These are phyloP conservation scores for Verbascum thapsus DNA, from an alignment of 257 asterid species.

Conservation along the genomic window DNA sequence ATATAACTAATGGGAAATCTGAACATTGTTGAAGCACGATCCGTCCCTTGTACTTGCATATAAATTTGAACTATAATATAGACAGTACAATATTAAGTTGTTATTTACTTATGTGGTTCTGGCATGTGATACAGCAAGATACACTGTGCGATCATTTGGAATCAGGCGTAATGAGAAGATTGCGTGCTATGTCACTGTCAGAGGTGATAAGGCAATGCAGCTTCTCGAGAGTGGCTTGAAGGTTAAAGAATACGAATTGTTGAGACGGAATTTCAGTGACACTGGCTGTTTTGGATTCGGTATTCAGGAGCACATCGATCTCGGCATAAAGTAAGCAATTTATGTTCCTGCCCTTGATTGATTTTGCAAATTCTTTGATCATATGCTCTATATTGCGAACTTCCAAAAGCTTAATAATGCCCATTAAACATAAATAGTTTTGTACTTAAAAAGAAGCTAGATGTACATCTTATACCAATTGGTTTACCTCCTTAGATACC, in stretches of 20 bases:
- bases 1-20: no score
- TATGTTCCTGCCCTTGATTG: background rate
- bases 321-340: conserved; percentile 49
- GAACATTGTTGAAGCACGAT: no score
- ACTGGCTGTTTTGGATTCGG: conserved; percentile 63
- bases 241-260: conserved; percentile 56
- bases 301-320: conserved; percentile 62
- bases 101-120: conserved; percentile 2
- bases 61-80: no score
- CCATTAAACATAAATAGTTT: no score
- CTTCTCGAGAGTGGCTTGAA: conserved; percentile 62
- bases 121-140: conserved; percentile 38
- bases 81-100: background rate
- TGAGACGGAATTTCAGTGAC: conserved; percentile 54
- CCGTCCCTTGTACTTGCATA: background rate
- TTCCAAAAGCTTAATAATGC: background rate
- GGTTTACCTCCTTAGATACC: no score
- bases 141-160: conserved; percentile 57
- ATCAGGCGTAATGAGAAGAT: conserved; percentile 59
- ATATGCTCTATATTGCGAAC: background rate
- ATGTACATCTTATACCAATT: no score
- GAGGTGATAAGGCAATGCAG: conserved; percentile 64
- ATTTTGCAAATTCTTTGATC: background rate
- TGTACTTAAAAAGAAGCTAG: background rate
- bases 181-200: conserved; percentile 56